Conservation (phyloP, 257 asterid species). For the Capsicum pubescens region DNA sequence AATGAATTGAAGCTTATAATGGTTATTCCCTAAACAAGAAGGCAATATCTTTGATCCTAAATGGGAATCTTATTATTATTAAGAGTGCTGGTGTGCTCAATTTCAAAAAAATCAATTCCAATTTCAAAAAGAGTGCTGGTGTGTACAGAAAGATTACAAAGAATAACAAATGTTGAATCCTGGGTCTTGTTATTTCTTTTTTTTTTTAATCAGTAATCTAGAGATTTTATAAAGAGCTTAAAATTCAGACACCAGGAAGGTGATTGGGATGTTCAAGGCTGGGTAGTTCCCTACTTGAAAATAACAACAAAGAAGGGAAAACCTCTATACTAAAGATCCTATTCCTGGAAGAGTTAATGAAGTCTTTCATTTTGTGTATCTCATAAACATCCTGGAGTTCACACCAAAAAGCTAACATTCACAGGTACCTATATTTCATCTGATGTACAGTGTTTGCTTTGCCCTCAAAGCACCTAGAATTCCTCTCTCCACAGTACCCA, state of each 20-base stretch:
- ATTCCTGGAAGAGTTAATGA: slow-evolving; percentile 2
- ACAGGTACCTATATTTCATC: background rate
- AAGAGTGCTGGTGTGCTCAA: background rate
- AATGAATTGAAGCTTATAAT: background rate
- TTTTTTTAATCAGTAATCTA: background rate
- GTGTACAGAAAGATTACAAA: background rate
- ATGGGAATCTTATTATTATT: background rate
- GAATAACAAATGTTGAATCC: background rate
- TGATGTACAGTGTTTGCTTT: background rate
- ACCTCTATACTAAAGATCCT: background rate
- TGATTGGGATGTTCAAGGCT: background rate
- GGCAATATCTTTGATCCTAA: background rate
- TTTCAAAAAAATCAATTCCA: background rate
- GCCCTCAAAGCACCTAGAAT: slow-evolving; percentile 3
- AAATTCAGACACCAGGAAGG: background rate
- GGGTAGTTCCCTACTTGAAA: background rate
- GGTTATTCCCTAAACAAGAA: background rate
- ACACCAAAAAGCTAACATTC: slow-evolving; percentile 4
- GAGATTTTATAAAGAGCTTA: background rate
- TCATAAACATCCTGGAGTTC: background rate
- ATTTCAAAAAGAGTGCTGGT: too few relatives aligned
- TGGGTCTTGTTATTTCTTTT: background rate
- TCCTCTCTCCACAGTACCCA: background rate
- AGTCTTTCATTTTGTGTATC: background rate
- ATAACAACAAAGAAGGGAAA: background rate